A percentile compares a stretch with the other conserved stretches of the same genome.
Evolutionary conservation across 768 basidiomycete genomes (phyloP).

Genomic region (Amanita inopinata): DNA sequence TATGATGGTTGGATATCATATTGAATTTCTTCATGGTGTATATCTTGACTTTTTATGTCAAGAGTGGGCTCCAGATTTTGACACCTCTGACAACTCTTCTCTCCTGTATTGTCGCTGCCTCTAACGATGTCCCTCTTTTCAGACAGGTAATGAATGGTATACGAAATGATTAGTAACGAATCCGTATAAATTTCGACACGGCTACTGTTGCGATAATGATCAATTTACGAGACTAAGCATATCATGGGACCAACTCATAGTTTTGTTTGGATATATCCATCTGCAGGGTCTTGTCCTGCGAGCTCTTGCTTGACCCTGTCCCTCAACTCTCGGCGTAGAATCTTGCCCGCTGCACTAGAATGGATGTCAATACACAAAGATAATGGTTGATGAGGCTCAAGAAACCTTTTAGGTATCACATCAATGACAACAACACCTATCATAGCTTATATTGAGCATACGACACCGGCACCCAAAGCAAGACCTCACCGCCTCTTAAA

Average conservation of each 20-base stretch:
- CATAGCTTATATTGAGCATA: slow-evolving; percentile 22
- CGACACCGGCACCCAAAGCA: neutral
- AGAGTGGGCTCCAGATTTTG: slow-evolving; percentile 76
- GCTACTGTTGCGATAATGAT: too few species aligned
- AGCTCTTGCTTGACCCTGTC: slow-evolving; percentile 55
- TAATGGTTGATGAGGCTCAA: neutral
- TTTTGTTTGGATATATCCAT: slow-evolving; percentile 22
- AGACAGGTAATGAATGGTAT: too few species aligned
- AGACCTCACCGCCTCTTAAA: slow-evolving; percentile 55
- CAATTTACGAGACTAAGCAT: neutral
- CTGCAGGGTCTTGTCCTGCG: slow-evolving; percentile 27
- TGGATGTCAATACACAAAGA: slow-evolving; percentile 2
- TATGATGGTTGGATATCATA: slow-evolving; percentile 49
- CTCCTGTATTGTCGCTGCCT: slow-evolving; percentile 1
- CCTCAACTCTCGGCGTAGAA: slow-evolving; percentile 68
- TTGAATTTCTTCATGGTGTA: slow-evolving; percentile 95
- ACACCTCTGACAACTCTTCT: slow-evolving; percentile 36
- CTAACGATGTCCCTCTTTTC: neutral
- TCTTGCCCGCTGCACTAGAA: slow-evolving; percentile 76
- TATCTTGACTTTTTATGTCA: slow-evolving; percentile 33
- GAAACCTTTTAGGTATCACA: slow-evolving; percentile 59
- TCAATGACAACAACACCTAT: slow-evolving; percentile 56
- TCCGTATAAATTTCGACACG: too few species aligned
- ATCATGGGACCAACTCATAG: slow-evolving; percentile 17
- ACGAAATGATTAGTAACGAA: too few species aligned